Conservation (phyloP, 75 land plant genomes). For the Sequoiadendron giganteum region DNA sequence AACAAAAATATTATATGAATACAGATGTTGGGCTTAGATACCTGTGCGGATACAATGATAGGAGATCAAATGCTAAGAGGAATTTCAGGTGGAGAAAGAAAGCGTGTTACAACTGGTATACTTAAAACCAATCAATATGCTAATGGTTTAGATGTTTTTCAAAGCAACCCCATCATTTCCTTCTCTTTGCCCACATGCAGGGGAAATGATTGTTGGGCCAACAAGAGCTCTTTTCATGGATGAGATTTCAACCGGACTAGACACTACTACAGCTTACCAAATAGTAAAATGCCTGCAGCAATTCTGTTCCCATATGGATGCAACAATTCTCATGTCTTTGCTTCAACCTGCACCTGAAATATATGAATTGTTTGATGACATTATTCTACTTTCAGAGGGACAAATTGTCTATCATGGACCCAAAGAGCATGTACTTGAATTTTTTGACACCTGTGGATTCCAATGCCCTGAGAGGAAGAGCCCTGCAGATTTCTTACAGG, state of each 20-base stretch:
- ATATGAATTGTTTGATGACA: slow-evolving; percentile 38
- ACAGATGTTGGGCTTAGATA: slow-evolving; percentile 24
- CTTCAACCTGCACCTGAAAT: slow-evolving; percentile 42
- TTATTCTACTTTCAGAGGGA: slow-evolving; percentile 50
- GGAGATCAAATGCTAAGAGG: slow-evolving; percentile 36
- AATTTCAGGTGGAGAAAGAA: slow-evolving; percentile 34
- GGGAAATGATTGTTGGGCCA: slow-evolving; percentile 48
- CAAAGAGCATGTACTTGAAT: slow-evolving; percentile 59
- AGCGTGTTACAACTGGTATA: slow-evolving; percentile 34
- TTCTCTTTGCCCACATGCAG: background rate
- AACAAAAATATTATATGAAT: background rate
- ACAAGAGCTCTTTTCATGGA: slow-evolving; percentile 32
- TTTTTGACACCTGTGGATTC: slow-evolving; percentile 59
- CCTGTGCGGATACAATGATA: slow-evolving; percentile 28
- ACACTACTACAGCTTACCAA: slow-evolving; percentile 33
- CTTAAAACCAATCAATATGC: background rate
- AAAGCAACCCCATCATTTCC: background rate
- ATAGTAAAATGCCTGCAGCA: slow-evolving; percentile 24
- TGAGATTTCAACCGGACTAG: slow-evolving; percentile 39
- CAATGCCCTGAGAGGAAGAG: slow-evolving; percentile 60
- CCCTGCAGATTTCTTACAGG: slow-evolving; percentile 77
- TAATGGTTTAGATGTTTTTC: background rate
- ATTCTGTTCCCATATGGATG: slow-evolving; percentile 24
- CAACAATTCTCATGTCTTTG: slow-evolving; percentile 35
- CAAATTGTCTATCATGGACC: slow-evolving; percentile 87